These are phyloP conservation scores for Trichophyton benhamiae DNA, from an alignment of 2,329 filamentous ascomycete genomes.

Conservation along the genomic window DNA sequence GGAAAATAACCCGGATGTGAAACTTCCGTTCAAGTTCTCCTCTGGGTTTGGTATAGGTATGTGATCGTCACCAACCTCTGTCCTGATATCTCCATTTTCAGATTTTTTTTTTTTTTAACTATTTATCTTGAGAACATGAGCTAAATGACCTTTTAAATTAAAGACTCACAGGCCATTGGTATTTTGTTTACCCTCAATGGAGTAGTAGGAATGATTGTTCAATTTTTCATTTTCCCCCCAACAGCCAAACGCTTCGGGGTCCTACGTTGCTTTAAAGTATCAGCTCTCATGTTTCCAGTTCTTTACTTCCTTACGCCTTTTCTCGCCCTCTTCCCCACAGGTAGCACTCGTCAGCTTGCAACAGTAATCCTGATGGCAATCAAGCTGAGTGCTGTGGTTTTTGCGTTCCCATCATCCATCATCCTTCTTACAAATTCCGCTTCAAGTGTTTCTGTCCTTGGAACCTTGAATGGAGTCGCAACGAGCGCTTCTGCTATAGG, in stretches of 20 bases:
- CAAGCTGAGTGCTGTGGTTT: constrained; percentile 65
- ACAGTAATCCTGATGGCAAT: constrained; percentile 57
- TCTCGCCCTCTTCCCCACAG: constrained; percentile 49
- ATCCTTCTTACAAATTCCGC: constrained; percentile 87
- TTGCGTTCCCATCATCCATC: constrained; percentile 78
- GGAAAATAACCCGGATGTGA: constrained; percentile 43
- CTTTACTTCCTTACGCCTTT: constrained; percentile 75
- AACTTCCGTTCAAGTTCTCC: constrained; percentile 66
- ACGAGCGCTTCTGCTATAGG: constrained; percentile 73
- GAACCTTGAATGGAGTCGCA: constrained; percentile 82
- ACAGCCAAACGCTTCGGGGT: constrained; percentile 63
- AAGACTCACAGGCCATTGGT: constrained; percentile 62
- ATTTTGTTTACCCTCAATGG: constrained; percentile 77
- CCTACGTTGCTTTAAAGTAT: constrained; percentile 58
- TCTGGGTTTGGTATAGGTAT: constrained; percentile 61
- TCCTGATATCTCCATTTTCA: neutral
- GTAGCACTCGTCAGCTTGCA: constrained; percentile 42
- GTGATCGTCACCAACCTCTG: constrained; percentile 9
- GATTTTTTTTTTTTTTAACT: too few relatives aligned
- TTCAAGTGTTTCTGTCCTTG: constrained; percentile 59
- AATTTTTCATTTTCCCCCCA: constrained; percentile 74
- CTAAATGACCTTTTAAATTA: constrained; percentile 6
- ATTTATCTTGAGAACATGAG: too few relatives aligned
- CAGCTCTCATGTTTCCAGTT: constrained; percentile 56
- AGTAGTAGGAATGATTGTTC: constrained; percentile 63